Percentiles rank a stretch among this genome's conserved stretches.
Conservation (phyloP, 768 basidiomycete genomes). For the Termitomyces sp. region DNA sequence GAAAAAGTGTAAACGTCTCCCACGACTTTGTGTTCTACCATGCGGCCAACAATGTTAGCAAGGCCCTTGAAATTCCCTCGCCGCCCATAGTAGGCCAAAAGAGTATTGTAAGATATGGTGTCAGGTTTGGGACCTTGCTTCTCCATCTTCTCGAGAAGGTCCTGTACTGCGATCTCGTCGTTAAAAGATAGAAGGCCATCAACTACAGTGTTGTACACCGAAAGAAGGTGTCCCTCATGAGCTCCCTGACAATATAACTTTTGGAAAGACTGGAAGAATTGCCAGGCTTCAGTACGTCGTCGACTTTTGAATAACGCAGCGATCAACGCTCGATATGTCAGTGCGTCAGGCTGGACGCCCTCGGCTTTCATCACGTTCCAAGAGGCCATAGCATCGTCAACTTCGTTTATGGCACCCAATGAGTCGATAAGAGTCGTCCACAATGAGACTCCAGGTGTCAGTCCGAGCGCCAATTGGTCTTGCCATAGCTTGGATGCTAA, state of each 20-base stretch:
- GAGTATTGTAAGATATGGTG: slow-evolving; percentile 74
- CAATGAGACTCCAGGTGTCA: slow-evolving; percentile 46
- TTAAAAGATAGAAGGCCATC: slow-evolving; percentile 53
- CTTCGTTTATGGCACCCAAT: slow-evolving; percentile 45
- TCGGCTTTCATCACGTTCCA: slow-evolving; percentile 63
- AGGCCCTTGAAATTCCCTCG: slow-evolving; percentile 59
- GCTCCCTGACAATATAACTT: slow-evolving; percentile 20
- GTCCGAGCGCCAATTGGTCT: slow-evolving; percentile 46
- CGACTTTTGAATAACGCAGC: slow-evolving; percentile 49
- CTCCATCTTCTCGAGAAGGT: slow-evolving; percentile 39
- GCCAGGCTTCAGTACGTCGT: slow-evolving; percentile 44
- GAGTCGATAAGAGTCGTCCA: slow-evolving; percentile 74
- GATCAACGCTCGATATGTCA: slow-evolving; percentile 68
- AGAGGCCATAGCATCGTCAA: slow-evolving; percentile 46
- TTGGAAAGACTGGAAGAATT: slow-evolving; percentile 47
- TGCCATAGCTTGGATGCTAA: slow-evolving; percentile 63
- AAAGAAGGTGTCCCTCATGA: slow-evolving; percentile 22
- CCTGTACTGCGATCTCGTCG: slow-evolving; percentile 32
- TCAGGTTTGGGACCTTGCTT: slow-evolving; percentile 56
- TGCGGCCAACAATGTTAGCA: slow-evolving; percentile 48
- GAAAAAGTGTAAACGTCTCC: slow-evolving; percentile 88
- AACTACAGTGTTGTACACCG: slow-evolving; percentile 72
- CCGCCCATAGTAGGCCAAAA: slow-evolving; percentile 64
- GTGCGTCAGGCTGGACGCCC: slow-evolving; percentile 51
- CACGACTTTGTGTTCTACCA: slow-evolving; percentile 45